These are phyloP conservation scores for Adansonia rubrostipa DNA, from an alignment of 441 rosid genomes.

Conservation along the genomic window DNA sequence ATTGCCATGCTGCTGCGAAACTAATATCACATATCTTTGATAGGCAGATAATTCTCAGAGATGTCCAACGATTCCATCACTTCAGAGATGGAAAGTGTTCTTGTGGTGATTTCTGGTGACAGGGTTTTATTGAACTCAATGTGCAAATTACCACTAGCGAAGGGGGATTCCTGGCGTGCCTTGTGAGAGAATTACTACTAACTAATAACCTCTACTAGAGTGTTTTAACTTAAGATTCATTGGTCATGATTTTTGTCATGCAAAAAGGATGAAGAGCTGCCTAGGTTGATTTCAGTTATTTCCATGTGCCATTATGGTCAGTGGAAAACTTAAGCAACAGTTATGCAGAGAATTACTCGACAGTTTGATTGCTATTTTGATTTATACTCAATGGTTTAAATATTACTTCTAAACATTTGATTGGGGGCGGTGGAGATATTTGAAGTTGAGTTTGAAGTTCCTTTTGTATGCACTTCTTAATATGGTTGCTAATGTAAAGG, in stretches of 20 bases:
- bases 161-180: not conserved
- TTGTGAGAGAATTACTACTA: not conserved
- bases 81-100: conserved; percentile 64
- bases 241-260: not conserved
- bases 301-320: not conserved
- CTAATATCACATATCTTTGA: conserved; percentile 50
- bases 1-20: conserved; percentile 71
- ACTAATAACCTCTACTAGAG: not conserved
- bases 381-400: not conserved
- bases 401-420: not conserved
- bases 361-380: conserved; percentile 4
- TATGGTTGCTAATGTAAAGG: conserved; percentile 14
- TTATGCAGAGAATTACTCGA: conserved; percentile 3
- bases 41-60: conserved; percentile 64
- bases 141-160: not conserved
- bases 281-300: not conserved
- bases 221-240: not conserved
- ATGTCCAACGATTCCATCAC: conserved; percentile 73
- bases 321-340: not conserved
- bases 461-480: not conserved
- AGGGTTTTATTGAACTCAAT: conserved; percentile 22
- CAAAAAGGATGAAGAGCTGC: not conserved
- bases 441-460: not conserved
- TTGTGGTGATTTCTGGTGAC: conserved; percentile 67
- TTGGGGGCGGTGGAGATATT: not conserved